Base-by-base conservation (phyloP, 2,329 filamentous ascomycete species). In the Hypoxylon sp. region DNA sequence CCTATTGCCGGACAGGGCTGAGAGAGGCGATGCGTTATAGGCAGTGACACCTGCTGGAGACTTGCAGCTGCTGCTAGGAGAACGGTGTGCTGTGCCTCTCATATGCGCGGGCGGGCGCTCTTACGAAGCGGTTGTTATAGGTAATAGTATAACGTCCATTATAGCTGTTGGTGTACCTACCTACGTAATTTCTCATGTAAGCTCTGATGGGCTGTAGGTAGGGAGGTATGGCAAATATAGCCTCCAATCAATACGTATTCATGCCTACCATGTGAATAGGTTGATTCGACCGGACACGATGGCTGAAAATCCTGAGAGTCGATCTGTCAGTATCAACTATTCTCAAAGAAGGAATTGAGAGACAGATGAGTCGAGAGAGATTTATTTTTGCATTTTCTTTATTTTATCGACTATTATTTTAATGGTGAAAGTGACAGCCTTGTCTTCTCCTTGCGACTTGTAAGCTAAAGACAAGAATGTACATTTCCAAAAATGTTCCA, bases 1-100 rank as follows among this genome's bases (percentile, higher is more conserved):
- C 29, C 46, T 55, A 67, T 55, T 69, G 64, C 67, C 67, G 67
- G 56, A 52, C 65, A 68, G 64, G 67, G 67, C 67, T 68, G 65
- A 68, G 43, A 61, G 50, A 61, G 67, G 65, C 65, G 58, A 60
- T 59, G 67, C 19, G n/a, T 25, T 29, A 69, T 65, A 63, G 67
- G 45, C 25, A 25, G 61, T 53, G 21, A 47, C 39, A 60, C 50
- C 50, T 19, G 16, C 29, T n/a, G 51, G 52, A 68, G 58, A 68
- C 61, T 63, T 63, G 61, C 51, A 67, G 67, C 61, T 30, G 32
- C 37, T 52, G 39, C 41, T 21, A 59, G 25, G 56, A 63, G 47
- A 45, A 39, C n/a, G n/a, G n/a, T n/a, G 7, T 34, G 45, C 63
- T 60, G 60, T 64, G 57, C 63, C 57, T 50, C 57, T n/a, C n/a